These are phyloP conservation scores for Capsella bursapastoris DNA, from an alignment of 345 rosid genomes.

Conservation along the genomic window DNA sequence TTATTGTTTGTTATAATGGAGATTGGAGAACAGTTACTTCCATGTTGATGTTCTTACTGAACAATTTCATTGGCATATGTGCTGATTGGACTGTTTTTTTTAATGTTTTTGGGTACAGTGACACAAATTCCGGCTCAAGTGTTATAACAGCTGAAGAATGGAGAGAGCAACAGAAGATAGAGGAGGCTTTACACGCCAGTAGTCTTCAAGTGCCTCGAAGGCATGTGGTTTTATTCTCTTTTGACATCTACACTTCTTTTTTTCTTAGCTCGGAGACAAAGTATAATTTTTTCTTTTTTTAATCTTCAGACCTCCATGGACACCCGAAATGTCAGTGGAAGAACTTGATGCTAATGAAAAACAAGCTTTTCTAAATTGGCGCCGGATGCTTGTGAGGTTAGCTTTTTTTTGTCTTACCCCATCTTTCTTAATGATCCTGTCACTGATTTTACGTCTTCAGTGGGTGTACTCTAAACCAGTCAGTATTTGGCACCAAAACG, in stretches of 20 bases:
- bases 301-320: constrained; percentile 74
- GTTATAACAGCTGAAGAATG: constrained; percentile 66
- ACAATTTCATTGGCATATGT: neutral
- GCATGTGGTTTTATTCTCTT: constrained; percentile 33
- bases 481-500: constrained; percentile 4
- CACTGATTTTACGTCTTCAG: neutral
- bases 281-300: constrained; percentile 10
- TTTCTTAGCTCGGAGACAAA: neutral
- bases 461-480: neutral
- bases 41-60: neutral
- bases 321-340: constrained; percentile 70
- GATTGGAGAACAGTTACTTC: neutral
- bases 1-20: neutral
- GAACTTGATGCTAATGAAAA: constrained; percentile 76
- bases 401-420: constrained; percentile 9
- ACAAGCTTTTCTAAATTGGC: constrained; percentile 81
- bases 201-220: constrained; percentile 76
- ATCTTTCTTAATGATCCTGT: neutral
- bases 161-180: constrained; percentile 69
- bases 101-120: constrained; percentile 50
- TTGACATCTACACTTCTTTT: neutral
- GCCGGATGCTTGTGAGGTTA: constrained; percentile 83
- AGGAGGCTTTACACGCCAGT: constrained; percentile 72
- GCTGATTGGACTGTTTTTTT: constrained; percentile 10
- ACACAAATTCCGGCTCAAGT: constrained; percentile 54